Conservation (phyloP, 257 asterid genomes). For the Eustoma russellianum region DNA sequence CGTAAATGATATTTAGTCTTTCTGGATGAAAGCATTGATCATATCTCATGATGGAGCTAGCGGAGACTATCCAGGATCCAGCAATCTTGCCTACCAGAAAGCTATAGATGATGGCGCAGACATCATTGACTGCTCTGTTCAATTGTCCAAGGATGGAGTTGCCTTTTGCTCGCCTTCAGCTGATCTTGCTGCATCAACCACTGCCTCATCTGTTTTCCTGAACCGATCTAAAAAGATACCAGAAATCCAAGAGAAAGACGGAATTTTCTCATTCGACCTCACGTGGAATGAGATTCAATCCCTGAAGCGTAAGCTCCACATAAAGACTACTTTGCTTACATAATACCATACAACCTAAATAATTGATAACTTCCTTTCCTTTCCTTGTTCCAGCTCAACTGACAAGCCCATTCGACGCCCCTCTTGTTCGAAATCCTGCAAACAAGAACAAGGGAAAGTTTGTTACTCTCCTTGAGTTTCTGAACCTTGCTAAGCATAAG, state of each 20-base stretch:
- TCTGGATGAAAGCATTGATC: constrained; percentile 31
- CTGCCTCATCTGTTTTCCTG: constrained; percentile 47
- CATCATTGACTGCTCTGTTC: constrained; percentile 81
- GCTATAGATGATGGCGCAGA: constrained; percentile 80
- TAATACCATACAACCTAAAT: neutral
- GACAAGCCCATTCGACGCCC: constrained; percentile 26
- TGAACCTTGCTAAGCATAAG: constrained; percentile 51
- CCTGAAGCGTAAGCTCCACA: constrained; percentile 42
- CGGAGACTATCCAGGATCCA: constrained; percentile 69
- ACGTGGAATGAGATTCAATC: constrained; percentile 66
- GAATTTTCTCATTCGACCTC: constrained; percentile 80
- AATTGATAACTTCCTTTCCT: neutral
- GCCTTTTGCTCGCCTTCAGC: constrained; percentile 68
- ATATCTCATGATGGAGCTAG: constrained; percentile 85
- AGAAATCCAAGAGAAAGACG: constrained; percentile 42
- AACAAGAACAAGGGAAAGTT: constrained; percentile 59
- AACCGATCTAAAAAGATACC: constrained; percentile 37
- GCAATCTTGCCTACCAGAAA: constrained; percentile 76
- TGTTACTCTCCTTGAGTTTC: constrained; percentile 49
- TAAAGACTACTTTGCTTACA: neutral
- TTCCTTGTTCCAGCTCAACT: constrained; percentile 42
- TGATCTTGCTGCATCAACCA: constrained; percentile 65
- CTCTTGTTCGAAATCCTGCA: constrained; percentile 44
- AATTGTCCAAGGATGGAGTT: constrained; percentile 69
- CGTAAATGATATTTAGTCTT: neutral